Base-by-base conservation (phyloP, 2,329 filamentous ascomycete species). In the Alternaria sp. region DNA sequence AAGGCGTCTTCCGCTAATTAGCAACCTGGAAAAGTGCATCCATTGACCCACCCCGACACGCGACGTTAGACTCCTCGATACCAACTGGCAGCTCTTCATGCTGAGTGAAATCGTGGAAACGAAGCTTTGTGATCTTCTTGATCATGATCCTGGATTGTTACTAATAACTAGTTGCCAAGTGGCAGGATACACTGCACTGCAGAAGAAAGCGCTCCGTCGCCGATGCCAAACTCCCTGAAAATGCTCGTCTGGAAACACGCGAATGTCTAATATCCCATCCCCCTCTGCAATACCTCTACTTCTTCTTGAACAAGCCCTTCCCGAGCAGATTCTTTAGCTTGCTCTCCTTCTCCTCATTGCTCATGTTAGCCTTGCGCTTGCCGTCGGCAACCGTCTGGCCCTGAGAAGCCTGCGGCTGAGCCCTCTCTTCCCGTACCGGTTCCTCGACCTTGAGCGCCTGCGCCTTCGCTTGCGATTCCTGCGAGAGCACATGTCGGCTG, bases 361-460 rank as follows among this genome's bases (percentile, higher is more conserved):
- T 77, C 64, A 71, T 69, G 4, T 62, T 67, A 32, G 66, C 71
- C 64, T 77, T 80, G 59, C 65, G 68, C 73, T 80, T 79, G 2
- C 70, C 74, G 54, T 78, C 71, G 0, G 66, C 65, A 21, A 74
- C 73, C n/a, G 63, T 70, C 56, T 70, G 67, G 19, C 54, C 64
- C 44, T 62, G 60, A 28, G 43, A 52, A 56, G 15, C 49, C 21
- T 56, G 40, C 12, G 64, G 49, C 30, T 64, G 54, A 5, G 54
- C 50, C 43, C 68, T 57, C 28, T 67, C 68, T 13, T 66, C 59
- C 9, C n/a, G 56, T 15, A 59, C 64, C 25, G 79, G 79, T 52
- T 90, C 86, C 28, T 89, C 87, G 0, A 93, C 85, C 70, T 88
- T 88, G 62, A 96, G 82, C 62, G 89, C 86, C 75, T 86, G 86